phyloP scores from a whole-genome alignment of 176 grass and related monocot species.

The Phyllostachys edulis region DNA sequence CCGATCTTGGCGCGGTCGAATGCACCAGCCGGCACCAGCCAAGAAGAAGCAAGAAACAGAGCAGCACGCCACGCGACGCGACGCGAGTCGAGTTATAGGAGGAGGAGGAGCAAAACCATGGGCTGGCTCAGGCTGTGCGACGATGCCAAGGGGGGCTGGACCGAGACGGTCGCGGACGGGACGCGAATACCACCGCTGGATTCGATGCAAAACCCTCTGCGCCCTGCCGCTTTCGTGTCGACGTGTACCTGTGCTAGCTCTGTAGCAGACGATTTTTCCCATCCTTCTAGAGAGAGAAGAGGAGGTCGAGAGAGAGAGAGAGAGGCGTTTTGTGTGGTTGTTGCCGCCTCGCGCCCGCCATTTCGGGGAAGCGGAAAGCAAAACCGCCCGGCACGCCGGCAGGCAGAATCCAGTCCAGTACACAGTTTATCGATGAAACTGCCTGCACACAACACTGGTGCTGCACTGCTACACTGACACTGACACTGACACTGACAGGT shows the following conservation, averaged over 20 bases:
- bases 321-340: neutral
- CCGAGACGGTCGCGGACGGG: neutral
- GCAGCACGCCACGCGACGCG: too few species aligned
- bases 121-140: neutral
- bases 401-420: neutral
- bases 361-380: conserved; percentile 21
- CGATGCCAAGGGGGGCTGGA: neutral
- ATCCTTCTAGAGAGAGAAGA: too few species aligned
- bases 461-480: neutral
- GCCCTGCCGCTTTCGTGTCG: neutral
- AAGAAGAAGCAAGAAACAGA: neutral
- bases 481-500: too few species aligned
- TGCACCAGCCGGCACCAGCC: neutral
- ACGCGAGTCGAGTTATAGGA: too few species aligned
- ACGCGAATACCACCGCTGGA: neutral
- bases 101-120: neutral
- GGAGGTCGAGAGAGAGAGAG: too few species aligned
- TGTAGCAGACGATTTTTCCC: too few species aligned
- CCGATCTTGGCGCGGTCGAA: neutral
- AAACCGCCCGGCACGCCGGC: neutral
- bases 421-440: too few species aligned
- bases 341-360: conserved; percentile 3
- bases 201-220: neutral
- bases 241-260: neutral
- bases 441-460: too few species aligned